Conservation (phyloP, 208 protist species). For the Zelonia costaricensis region DNA sequence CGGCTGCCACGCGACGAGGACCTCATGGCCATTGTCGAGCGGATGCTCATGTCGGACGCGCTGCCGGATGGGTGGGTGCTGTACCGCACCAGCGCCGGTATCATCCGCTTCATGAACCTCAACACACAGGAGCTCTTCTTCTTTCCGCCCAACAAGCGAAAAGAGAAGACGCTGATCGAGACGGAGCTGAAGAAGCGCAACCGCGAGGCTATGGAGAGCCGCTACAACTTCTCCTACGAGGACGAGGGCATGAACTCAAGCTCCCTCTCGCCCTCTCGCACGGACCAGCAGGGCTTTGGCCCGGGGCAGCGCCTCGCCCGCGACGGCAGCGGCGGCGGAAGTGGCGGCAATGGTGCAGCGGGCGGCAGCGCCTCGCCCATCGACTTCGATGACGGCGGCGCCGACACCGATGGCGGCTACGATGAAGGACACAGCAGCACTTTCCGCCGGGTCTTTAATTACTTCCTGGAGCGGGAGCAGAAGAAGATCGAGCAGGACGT, state of each 20-base stretch:
- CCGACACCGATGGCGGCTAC: constrained; percentile 33
- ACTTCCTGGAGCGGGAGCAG: constrained; percentile 68
- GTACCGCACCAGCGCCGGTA: constrained; percentile 83
- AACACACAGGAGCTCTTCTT: constrained; percentile 90
- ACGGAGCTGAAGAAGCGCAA: constrained; percentile 70
- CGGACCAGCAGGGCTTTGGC: constrained; percentile 12
- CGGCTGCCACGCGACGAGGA: constrained; percentile 84
- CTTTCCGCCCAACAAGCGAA: constrained; percentile 74
- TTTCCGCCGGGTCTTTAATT: constrained; percentile 60
- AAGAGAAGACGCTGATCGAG: constrained; percentile 69
- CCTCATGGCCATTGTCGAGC: constrained; percentile 73
- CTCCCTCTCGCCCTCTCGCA: constrained; percentile 18
- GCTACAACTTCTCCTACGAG: constrained; percentile 70
- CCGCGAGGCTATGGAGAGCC: constrained; percentile 70
- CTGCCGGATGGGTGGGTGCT: constrained; percentile 89
- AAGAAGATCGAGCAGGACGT: constrained; percentile 60
- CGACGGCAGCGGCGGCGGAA: constrained; percentile 4
- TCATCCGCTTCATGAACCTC: constrained; percentile 89
- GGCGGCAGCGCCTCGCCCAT: constrained; percentile 24
- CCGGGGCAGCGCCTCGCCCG: constrained; percentile 9
- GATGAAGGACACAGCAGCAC: no score
- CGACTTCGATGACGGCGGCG: constrained; percentile 43
- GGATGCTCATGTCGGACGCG: constrained; percentile 83
- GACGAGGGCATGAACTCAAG: constrained; percentile 58
- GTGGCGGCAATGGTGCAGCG: constrained; percentile 1